Base-by-base conservation (phyloP, 2,329 filamentous ascomycete species). In the Harringtonia lauricola region DNA sequence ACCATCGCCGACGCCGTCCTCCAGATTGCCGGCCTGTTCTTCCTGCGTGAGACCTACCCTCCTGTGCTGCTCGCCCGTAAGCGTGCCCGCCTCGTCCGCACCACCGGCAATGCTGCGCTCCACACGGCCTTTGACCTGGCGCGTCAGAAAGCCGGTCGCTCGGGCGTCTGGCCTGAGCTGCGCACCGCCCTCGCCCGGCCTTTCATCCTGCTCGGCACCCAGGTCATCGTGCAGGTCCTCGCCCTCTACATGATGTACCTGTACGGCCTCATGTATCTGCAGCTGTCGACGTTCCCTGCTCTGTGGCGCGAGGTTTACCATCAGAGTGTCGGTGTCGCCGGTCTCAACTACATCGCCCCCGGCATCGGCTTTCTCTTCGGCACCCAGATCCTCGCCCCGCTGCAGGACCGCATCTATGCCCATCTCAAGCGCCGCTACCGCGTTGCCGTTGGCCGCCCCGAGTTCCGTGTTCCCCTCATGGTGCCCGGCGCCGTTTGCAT, bases 1-100 rank as follows among this genome's bases (percentile, higher is more conserved):
- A 71, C 72, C 2, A 79, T 83, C 38, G 43, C 55, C 7, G 73
- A 74, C 24, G 76, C 64, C 1, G 46, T 73, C 17, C 70, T 83
- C 29, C 72, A 80, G 53, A 44, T 73, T 4, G 59, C 71, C 22
- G 78, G 54, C 13, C 50, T 77, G n/a, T 55, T 83, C 38, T 72
- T 80, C 56, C 70, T 80, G 1, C 68, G 70, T 18, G 59, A 62
- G 48, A 56, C 58, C 1, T 59, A 56, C 39, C 54, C 54, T 2
- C 52, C 57, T 12, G 41, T 58, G 41, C 47, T 73, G 18, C 58
- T 73, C 8, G 51, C 59, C 39, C 54, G 56, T 34, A 67, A 65
- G 49, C 39, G 46, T 29, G 21, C 42, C 18, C 67, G 64, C n/a
- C 64, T 82, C n/a, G 64, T 68, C 45, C 68, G 68, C 47, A 65